Base-by-base conservation (phyloP, 768 basidiomycete genomes). In the Sarcodon aspratus region DNA sequence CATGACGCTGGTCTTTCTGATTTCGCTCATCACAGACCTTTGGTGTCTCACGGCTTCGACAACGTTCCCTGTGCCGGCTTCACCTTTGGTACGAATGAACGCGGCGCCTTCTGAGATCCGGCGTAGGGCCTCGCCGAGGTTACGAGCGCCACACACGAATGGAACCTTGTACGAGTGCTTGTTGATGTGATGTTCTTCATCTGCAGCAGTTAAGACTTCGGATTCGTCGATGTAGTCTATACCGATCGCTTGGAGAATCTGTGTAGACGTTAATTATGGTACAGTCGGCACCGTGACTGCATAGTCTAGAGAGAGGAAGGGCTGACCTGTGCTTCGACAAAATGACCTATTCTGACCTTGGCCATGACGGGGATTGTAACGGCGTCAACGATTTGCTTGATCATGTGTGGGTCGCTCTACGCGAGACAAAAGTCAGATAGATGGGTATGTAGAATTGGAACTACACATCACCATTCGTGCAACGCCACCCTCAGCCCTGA, bases 331-430 rank as follows among this genome's bases (percentile, higher is more conserved):
- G 94, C 93, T 69, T 99, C 96, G 50, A 95, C 93, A 58, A 95
- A 87, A 66, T 99, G 96, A 0, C 96, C 96, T 63, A 99, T 97
- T 54, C 96, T 82, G 52, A 85, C 89, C 66, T 94, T 89, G 33
- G 87, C 88, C 87, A 97, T 97, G 63, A 97, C 93, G 8, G 93
- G 94, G 57, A 97, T 94, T 18, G 93, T 94, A 45, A 97, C 95
- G 17, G 95, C 85, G 52, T 81, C 85, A 54, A 89, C 85, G 64
- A 98, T 98, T 61, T 88, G 75, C 64, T 96, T 97, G 74, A 99
- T 97, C 85, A 98, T 89, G 45, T 79, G 72, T 7, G 95, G 95
- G 69, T 95, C 92, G 63, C 92, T 94, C 85, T 85, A 57, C 40
- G 48, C 11, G 12, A 47, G 36, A 42, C 18, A 18, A 50, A 31